Conservation (phyloP, 805 yeast species). For the Metschnikowia chrysomelidarum region DNA sequence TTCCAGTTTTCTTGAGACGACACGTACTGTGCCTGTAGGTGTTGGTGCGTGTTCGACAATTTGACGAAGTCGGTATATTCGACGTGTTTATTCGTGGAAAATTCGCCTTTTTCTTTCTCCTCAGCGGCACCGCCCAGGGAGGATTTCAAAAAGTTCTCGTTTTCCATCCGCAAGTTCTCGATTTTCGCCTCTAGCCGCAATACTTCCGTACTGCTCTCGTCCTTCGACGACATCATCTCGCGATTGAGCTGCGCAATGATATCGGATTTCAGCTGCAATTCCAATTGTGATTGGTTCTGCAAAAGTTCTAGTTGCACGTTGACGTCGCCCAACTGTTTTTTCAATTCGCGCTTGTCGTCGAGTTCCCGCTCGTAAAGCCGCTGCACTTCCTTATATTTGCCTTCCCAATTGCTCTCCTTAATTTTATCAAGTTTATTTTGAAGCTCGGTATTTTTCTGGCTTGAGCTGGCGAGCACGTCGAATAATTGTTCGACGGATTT, state of each 20-base stretch:
- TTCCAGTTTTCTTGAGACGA: conserved; percentile 83
- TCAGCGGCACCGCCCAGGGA: conserved; percentile 2
- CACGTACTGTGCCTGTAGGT: conserved; percentile 67
- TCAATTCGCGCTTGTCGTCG: conserved; percentile 18
- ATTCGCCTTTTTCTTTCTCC: neutral
- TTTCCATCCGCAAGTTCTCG: conserved; percentile 62
- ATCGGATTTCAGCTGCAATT: conserved; percentile 32
- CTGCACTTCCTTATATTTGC: conserved; percentile 25
- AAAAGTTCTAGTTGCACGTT: conserved; percentile 33
- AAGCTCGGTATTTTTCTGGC: conserved; percentile 15
- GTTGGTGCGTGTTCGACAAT: conserved; percentile 47
- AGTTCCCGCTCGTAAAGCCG: conserved; percentile 24
- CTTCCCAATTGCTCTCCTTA: conserved; percentile 23
- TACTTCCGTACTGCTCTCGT: conserved; percentile 43
- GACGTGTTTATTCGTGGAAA: conserved; percentile 18
- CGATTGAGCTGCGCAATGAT: conserved; percentile 29
- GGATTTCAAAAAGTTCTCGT: conserved; percentile 41
- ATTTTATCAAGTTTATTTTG: conserved; percentile 20
- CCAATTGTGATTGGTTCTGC: conserved; percentile 25
- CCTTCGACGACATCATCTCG: conserved; percentile 34
- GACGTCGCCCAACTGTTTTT: conserved; percentile 29
- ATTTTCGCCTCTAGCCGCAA: conserved; percentile 63
- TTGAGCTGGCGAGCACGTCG: conserved; percentile 18
- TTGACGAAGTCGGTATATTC: conserved; percentile 44
- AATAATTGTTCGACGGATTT: conserved; percentile 29